Base-by-base conservation (phyloP, 2,329 filamentous ascomycete species). In the Ceratocystis eucalypticola region DNA sequence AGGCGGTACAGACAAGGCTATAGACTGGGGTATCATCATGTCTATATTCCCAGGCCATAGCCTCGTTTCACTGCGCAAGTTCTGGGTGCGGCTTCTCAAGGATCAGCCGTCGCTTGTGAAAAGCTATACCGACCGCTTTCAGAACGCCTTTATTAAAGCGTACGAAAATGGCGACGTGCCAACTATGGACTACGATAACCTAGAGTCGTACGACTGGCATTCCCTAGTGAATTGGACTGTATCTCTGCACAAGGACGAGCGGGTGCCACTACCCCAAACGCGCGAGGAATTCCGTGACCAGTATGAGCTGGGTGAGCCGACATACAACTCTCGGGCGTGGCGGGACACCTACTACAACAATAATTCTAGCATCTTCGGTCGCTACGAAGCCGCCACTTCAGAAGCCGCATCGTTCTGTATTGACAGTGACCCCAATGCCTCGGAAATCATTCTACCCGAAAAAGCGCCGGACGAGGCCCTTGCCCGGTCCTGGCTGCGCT, bases 191-290 rank as follows among this genome's bases (percentile, higher is more conserved):
- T 88, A 83, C 69, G 79, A 88, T 63, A 76, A 87, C 59, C 78
- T 85, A 0, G 73, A 81, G 48, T 79, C 80, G 1, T 90, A 89
- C 68, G 86, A 92, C 71, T 91, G 89, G 88, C 75, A 77, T 8
- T 74, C 73, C 3, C 74, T 92, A 5, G 80, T 91, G 61, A 77
- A 80, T 45, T 93, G 89, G 89, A 81, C 85, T 1, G 76, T 84
- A 69, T 77, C 79, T 25, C 81, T 83, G 3, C 75, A 68, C 28
- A 65, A 64, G 20, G 66, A 68, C 28, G 59, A 68, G 25, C 66
- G 66, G 17, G 64, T 68, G 25, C 64, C 64, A 28, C 45, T 68
- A 12, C 66, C 66, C 6, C 28, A 20, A 20, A 63, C 66, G 12
- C 61, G 61, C 15, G 61, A 63, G 15, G 61, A 33, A 4, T 68